These are phyloP conservation scores for Rubia balearica DNA, from an alignment of 305 asterid genomes.

Conservation along the genomic window DNA sequence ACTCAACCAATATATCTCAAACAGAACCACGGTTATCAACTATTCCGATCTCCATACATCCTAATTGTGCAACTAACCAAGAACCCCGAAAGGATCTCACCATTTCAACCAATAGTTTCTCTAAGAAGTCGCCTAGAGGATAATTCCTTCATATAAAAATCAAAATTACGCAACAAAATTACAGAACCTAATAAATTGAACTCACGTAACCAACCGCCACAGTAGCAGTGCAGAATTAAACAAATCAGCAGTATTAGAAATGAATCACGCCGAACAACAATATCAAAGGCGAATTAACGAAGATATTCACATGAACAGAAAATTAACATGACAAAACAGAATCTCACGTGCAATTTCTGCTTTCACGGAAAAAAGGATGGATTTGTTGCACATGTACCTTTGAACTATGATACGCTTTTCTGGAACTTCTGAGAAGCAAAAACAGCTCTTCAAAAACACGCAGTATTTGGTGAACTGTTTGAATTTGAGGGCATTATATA, in stretches of 20 bases:
- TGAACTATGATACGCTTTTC: background rate
- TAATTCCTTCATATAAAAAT: background rate
- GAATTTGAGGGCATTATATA: background rate
- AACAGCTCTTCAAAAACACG: background rate
- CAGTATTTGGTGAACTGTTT: background rate
- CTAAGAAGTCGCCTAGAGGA: background rate
- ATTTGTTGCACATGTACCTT: conserved; percentile 7
- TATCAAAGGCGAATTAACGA: background rate
- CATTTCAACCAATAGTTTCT: background rate
- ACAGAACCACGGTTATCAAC: background rate
- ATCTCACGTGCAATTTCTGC: background rate
- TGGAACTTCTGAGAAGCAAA: background rate
- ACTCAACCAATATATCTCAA: background rate
- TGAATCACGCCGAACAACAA: background rate
- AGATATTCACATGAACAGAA: background rate
- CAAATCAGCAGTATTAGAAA: background rate
- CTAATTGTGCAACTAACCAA: background rate
- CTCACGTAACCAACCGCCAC: background rate
- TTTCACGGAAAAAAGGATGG: background rate
- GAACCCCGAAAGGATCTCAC: background rate
- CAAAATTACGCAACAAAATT: background rate
- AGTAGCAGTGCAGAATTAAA: background rate
- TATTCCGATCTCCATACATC: background rate
- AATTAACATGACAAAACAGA: background rate
- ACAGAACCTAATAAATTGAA: background rate